A percentile compares a stretch with the other conserved stretches of the same genome.
These are phyloP conservation scores for Leccinum uliginosum DNA, from an alignment of 768 basidiomycete genomes.

Conservation along the genomic window DNA sequence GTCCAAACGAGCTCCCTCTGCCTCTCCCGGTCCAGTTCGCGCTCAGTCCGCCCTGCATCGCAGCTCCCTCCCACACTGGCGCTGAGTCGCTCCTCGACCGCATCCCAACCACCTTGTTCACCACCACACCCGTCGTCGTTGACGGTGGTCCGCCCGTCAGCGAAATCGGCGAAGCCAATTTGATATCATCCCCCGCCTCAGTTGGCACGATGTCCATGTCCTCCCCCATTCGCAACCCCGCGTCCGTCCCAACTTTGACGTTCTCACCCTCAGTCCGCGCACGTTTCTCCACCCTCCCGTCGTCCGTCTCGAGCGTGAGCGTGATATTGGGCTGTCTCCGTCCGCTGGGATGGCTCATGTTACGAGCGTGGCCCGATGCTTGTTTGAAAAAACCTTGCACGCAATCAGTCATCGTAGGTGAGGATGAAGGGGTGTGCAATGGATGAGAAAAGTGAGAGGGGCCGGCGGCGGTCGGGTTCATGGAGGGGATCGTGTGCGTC, in stretches of 20 bases:
- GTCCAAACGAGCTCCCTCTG: conserved; percentile 26
- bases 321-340: conserved; percentile 28
- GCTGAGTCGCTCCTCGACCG: conserved; percentile 25
- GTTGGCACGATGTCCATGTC: conserved; percentile 25
- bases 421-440: conserved; percentile 27
- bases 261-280: conserved; percentile 17
- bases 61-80: conserved; percentile 18
- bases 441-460: conserved; percentile 10
- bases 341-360: conserved; percentile 25
- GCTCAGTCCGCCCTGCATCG: conserved; percentile 21
- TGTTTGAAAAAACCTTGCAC: conserved; percentile 9
- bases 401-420: conserved; percentile 25
- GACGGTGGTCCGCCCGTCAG: conserved; percentile 10
- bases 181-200: conserved; percentile 12
- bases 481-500: conserved; percentile 5
- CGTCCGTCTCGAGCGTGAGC: conserved; percentile 25
- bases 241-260: conserved; percentile 2
- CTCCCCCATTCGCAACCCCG: conserved; percentile 9
- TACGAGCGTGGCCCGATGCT: conserved; percentile 19
- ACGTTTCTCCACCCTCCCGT: conserved; percentile 24
- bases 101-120: conserved; percentile 17
- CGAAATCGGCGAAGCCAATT: conserved; percentile 22
- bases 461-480: neutral
- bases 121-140: conserved; percentile 12
- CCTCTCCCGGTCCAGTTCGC: conserved; percentile 28